phyloP scores from a whole-genome alignment of 352 stramenopile genomes.

The Plasmopara muralis region DNA sequence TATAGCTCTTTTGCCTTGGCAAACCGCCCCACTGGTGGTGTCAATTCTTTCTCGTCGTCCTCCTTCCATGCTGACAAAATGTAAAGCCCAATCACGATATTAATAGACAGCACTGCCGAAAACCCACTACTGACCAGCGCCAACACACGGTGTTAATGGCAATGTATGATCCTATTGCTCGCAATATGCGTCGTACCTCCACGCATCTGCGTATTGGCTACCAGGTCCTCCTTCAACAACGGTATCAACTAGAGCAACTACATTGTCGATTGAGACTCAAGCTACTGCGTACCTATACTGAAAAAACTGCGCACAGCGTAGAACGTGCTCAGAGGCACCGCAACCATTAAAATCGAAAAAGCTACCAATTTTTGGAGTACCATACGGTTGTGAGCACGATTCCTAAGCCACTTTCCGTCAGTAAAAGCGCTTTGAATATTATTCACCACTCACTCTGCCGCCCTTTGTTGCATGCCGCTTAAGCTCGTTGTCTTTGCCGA shows the following conservation, averaged over 20 bases:
- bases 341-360: constrained; percentile 69
- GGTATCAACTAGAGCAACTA: background rate
- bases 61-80: constrained; percentile 67
- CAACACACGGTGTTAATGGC: constrained; percentile 1
- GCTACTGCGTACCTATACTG: constrained; percentile 22
- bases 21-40: constrained; percentile 54
- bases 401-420: constrained; percentile 24
- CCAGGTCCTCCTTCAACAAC: constrained; percentile 16
- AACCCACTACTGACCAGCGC: constrained; percentile 42
- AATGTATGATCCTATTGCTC: background rate
- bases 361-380: constrained; percentile 65
- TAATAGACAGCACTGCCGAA: constrained; percentile 61
- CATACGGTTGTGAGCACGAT: constrained; percentile 63
- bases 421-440: background rate
- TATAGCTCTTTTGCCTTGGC: constrained; percentile 43
- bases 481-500: constrained; percentile 31
- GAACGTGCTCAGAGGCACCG: constrained; percentile 55
- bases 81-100: constrained; percentile 73
- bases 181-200: constrained; percentile 35
- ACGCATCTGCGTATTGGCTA: constrained; percentile 51
- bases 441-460: constrained; percentile 22
- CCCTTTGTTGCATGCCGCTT: constrained; percentile 41
- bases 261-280: background rate
- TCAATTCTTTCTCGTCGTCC: constrained; percentile 42
- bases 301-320: constrained; percentile 51